Conservation (phyloP, 352 stramenopile species). For the Plasmopara muralis region DNA sequence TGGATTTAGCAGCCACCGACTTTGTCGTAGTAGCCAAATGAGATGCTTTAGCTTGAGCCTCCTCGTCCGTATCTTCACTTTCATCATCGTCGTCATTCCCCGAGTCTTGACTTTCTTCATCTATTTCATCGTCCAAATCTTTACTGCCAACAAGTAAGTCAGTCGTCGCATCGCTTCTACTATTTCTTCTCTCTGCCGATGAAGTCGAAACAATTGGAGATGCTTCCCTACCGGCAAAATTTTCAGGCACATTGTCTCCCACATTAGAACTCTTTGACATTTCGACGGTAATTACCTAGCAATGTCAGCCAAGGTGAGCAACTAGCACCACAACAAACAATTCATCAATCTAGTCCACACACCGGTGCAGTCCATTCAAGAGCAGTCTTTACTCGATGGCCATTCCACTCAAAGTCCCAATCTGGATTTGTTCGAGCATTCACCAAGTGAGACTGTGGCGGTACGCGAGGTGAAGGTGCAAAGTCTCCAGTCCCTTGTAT, state of each 20-base stretch:
- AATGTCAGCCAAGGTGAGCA: neutral
- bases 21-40: neutral
- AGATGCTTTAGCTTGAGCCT: constrained; percentile 1
- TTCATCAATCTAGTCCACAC: constrained; percentile 4
- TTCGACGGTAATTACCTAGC: constrained; percentile 33
- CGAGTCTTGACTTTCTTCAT: constrained; percentile 15
- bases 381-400: constrained; percentile 45
- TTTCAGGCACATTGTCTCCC: neutral
- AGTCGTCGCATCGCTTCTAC: constrained; percentile 14
- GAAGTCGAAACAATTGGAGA: constrained; percentile 3
- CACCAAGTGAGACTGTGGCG: constrained; percentile 75
- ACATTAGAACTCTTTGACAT: constrained; percentile 2
- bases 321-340: constrained; percentile 4
- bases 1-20: constrained; percentile 3
- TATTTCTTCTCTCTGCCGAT: constrained; percentile 5
- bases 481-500: constrained; percentile 28
- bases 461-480: constrained; percentile 42
- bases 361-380: constrained; percentile 67
- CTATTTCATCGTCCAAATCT: constrained; percentile 2
- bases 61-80: constrained; percentile 18
- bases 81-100: constrained; percentile 15
- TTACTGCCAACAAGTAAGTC: constrained; percentile 1
- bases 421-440: constrained; percentile 68
- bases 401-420: constrained; percentile 66
- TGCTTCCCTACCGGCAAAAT: neutral